Base-by-base conservation (phyloP, 768 basidiomycete genomes). In the Flagelloscypha sp. region DNA sequence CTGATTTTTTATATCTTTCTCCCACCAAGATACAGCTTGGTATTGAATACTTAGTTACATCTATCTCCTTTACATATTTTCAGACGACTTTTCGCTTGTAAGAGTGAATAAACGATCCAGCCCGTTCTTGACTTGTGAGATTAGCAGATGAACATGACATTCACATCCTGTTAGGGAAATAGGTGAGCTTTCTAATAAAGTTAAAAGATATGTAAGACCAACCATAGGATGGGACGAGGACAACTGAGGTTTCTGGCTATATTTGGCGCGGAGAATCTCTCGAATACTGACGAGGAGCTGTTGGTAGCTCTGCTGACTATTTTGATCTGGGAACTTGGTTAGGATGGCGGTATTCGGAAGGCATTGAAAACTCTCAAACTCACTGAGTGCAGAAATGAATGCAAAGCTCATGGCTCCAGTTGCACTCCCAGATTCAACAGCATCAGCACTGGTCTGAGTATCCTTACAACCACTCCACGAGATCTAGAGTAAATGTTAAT, bases 401-500 rank as follows among this genome's bases (percentile, higher is more conserved):
- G 82, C 82, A 51, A 66, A 78, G 56, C 78, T 84, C 84, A 87
- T 87, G 6, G 84, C 84, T 30, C 84, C 84, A 5, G 78, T 79
- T 6, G 74, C 80, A 20, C 67, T 56, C 3, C 81, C 82, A 8
- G 67, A 62, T 50, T 85, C 79, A 27, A 65, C 59, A 3, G 82
- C 73, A 48, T 87, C 84, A 12, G 84, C 84, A 46, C 83, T 85
- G n/a, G 82, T 86, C 53, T 86, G 82, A 11, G 74, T 66, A 52
- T 86, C 84, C 43, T 81, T 82, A 55, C 84, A 84, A 18, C 82
- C 84, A 50, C 80, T 82, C 72, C 77, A 86, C n/a, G 79, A 80
- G n/a, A 86, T 81, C 84, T 86, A 37, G 33, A 33, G 23, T 5
- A 25, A 20, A 20, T 30, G 12, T 22, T 1, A 20, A 10, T 17